Evolutionary conservation across 2,329 filamentous ascomycete genomes (phyloP).

Genomic region (Trichophyton schoenleinii): DNA sequence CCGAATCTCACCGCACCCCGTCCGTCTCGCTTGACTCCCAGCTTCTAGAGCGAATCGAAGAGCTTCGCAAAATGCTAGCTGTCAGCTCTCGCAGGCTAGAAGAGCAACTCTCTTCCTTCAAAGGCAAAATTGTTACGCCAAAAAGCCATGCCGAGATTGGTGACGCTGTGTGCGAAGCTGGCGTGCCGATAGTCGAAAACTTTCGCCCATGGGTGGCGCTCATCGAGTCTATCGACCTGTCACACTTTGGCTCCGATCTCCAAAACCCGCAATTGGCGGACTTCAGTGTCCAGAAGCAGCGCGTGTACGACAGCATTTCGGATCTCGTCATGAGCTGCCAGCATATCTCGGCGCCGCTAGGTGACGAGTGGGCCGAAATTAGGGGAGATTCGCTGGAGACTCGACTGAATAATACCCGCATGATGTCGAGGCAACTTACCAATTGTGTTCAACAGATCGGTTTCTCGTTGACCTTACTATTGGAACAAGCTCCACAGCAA

Average conservation of each 20-base stretch:
- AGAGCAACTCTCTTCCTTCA: constrained; percentile 56
- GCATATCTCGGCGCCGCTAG: constrained; percentile 76
- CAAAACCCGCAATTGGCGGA: constrained; percentile 78
- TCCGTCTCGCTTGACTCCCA: constrained; percentile 61
- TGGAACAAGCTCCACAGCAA: constrained; percentile 59
- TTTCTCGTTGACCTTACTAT: constrained; percentile 74
- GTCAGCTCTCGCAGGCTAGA: constrained; percentile 77
- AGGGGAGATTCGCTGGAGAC: constrained; percentile 81
- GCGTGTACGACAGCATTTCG: constrained; percentile 81
- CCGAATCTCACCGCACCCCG: constrained; percentile 60
- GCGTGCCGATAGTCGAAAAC: constrained; percentile 68
- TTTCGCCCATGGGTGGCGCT: constrained; percentile 83
- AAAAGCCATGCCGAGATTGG: constrained; percentile 67
- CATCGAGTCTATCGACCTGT: constrained; percentile 84
- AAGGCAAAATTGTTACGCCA: constrained; percentile 70
- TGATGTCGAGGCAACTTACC: constrained; percentile 68
- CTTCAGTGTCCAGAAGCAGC: constrained; percentile 83
- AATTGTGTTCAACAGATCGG: constrained; percentile 76
- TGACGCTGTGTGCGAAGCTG: constrained; percentile 68
- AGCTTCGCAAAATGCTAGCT: constrained; percentile 73
- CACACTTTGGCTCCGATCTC: constrained; percentile 61
- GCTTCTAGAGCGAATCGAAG: constrained; percentile 70
- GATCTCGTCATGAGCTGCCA: constrained; percentile 82
- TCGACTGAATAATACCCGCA: constrained; percentile 65
- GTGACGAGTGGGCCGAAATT: constrained; percentile 92